Evolutionary conservation across 1,284 basidiomycete genomes (phyloP), one percentile per base, ranked within the genome.

Genomic region (Kwoniella shivajii): DNA sequence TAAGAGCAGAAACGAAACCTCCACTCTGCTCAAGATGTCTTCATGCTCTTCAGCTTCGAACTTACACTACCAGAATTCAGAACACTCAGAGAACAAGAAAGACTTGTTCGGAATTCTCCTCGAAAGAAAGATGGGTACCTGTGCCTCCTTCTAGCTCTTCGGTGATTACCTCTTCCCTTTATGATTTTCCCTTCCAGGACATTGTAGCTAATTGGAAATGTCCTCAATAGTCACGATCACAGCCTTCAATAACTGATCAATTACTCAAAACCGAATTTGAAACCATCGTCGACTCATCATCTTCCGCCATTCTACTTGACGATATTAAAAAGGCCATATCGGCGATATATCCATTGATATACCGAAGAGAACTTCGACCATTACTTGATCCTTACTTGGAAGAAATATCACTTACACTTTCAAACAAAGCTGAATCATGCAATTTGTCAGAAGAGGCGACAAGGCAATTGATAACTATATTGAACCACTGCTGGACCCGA

Each of bases 401-500:
- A 20, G 37, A 29, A 27, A 54, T 57, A 26, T 44, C 54, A n/a
- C 24, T 13, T 7, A 14, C 37, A 9, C 42, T 47, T 29, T 18
- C 26, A 18, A 30, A 16, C 27, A 6, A 29, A 18, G 13, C 18
- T n/a, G 5, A 1, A 20, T 24, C 14, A 26, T 7, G 11, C 14
- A 31, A 27, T 27, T 42, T 18, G 27, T n/a, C 50, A 38, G 31
- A 33, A 18, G 54, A 57, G 48, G 52, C 54, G 20, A 22, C 45
- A 39, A 52, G 56, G 42, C 52, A 48, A 30, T 27, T n/a, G 22
- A 37, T 36, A 6, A 48, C 48, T 27, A 44, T 61, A 3, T 37
- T 61, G 9, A 47, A 42, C 6, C 59, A 61, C 30, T 57, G 59
- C 30, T 61, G 42, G 42, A 41, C 53, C 16, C n/a, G 51, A 27